A percentile compares a stretch with the other conserved stretches of the same genome.
These are phyloP conservation scores for Trifolium fragiferum DNA, from an alignment of 306 rosid species.

Conservation along the genomic window DNA sequence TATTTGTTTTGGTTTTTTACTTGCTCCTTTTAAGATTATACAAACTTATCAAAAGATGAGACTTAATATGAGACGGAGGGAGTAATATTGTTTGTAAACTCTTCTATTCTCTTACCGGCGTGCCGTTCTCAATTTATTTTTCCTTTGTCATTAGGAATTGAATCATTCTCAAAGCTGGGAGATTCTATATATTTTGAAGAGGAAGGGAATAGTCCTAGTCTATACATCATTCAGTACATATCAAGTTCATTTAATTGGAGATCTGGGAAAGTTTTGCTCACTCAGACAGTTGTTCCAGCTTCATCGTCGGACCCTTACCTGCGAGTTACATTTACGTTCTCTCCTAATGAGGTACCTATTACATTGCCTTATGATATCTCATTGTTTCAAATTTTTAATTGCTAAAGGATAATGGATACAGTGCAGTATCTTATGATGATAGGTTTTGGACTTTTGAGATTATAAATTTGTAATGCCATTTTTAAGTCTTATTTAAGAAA, in stretches of 20 bases:
- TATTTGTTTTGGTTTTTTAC: not conserved
- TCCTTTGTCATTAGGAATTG: constrained; percentile 58
- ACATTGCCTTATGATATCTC: constrained; percentile 26
- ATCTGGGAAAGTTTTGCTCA: constrained; percentile 56
- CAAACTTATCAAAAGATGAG: not conserved
- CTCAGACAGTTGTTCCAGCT: constrained; percentile 62
- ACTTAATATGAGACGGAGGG: not conserved
- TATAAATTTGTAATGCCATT: not conserved
- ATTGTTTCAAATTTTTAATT: too few relatives aligned
- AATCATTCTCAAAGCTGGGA: constrained; percentile 88
- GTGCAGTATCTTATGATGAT: too few relatives aligned
- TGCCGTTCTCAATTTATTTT: constrained; percentile 3
- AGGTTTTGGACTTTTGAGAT: too few relatives aligned
- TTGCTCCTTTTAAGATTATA: too few relatives aligned
- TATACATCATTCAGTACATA: constrained; percentile 80
- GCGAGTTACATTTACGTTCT: constrained; percentile 55
- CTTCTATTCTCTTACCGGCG: not conserved
- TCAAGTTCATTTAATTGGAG: constrained; percentile 81
- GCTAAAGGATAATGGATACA: too few relatives aligned
- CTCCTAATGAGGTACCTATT: constrained; percentile 52
- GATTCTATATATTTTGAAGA: constrained; percentile 95
- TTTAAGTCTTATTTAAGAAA: constrained; percentile 7
- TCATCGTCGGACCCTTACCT: constrained; percentile 69
- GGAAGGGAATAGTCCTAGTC: constrained; percentile 55
- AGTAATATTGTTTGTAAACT: constrained; percentile 18